Conservation (phyloP, 306 rosid genomes). For the Cucurbita maxima region DNA sequence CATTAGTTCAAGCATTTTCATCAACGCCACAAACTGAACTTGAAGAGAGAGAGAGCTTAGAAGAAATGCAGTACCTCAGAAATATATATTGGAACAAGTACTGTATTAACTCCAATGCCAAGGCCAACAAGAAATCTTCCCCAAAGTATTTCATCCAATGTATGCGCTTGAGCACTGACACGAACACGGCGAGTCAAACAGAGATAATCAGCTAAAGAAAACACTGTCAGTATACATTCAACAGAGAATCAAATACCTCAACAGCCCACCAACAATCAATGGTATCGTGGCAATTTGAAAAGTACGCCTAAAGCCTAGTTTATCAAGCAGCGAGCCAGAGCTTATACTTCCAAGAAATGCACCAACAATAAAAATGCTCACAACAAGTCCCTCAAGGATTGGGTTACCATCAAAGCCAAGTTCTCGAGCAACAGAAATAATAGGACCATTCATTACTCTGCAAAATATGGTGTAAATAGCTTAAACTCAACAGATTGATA, state of each 20-base stretch:
- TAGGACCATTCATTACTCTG: conserved; percentile 89
- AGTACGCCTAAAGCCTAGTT: conserved; percentile 70
- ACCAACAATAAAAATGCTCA: conserved; percentile 77
- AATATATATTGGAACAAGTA: conserved; percentile 77
- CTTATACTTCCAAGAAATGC: conserved; percentile 79
- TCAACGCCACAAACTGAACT: too few species aligned
- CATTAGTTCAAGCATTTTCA: too few species aligned
- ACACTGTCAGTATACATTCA: not conserved
- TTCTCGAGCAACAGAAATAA: conserved; percentile 64
- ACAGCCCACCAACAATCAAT: conserved; percentile 60
- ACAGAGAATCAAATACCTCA: conserved; percentile 29
- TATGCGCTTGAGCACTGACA: conserved; percentile 66
- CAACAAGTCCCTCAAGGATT: conserved; percentile 71
- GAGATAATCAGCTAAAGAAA: conserved; percentile 5
- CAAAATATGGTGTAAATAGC: conserved; percentile 5
- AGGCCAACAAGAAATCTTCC: conserved; percentile 96
- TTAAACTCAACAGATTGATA: not conserved
- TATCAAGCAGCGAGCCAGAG: conserved; percentile 58
- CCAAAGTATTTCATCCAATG: conserved; percentile 58
- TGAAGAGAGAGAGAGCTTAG: not conserved
- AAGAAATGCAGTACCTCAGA: conserved; percentile 50
- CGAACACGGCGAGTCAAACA: conserved; percentile 9
- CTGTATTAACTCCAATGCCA: conserved; percentile 82
- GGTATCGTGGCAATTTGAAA: conserved; percentile 66
- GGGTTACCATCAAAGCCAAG: conserved; percentile 80